Percentiles rank a stretch among this genome's conserved stretches.
Evolutionary conservation across 257 asterid genomes (phyloP).

Genomic region (Capsicum baccatum): DNA sequence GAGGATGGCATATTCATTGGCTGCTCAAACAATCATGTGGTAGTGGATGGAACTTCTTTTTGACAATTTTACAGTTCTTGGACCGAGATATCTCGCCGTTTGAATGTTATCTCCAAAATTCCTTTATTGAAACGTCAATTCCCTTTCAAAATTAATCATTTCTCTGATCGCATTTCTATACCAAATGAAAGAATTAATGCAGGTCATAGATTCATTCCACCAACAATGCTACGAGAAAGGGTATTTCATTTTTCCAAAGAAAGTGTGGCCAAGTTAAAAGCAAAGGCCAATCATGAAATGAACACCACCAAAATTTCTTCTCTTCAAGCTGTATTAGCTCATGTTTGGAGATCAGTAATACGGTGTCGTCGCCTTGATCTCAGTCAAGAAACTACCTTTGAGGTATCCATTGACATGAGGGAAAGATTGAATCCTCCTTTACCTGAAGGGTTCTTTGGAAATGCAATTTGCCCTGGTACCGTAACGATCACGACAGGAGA

Average conservation of each 20-base stretch:
- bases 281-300: constrained; percentile 46
- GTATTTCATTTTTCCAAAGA: constrained; percentile 45
- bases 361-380: constrained; percentile 31
- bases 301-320: constrained; percentile 37
- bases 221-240: constrained; percentile 31
- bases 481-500: neutral
- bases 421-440: constrained; percentile 42
- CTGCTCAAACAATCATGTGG: constrained; percentile 46
- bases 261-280: constrained; percentile 38
- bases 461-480: constrained; percentile 24
- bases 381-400: neutral
- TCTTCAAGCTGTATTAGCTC: constrained; percentile 59
- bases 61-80: constrained; percentile 46
- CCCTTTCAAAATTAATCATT: neutral
- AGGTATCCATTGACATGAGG: constrained; percentile 36
- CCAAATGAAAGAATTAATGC: neutral
- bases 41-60: constrained; percentile 48
- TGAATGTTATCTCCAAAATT: constrained; percentile 28
- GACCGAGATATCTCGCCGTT: constrained; percentile 37
- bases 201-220: neutral
- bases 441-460: constrained; percentile 48
- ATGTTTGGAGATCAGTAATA: constrained; percentile 49
- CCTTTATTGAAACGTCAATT: constrained; percentile 43
- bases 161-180: neutral
- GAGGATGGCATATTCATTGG: constrained; percentile 53